Evolutionary conservation across 2,329 filamentous ascomycete species (phyloP).

Genomic region (Fusarium nisikadoi): DNA sequence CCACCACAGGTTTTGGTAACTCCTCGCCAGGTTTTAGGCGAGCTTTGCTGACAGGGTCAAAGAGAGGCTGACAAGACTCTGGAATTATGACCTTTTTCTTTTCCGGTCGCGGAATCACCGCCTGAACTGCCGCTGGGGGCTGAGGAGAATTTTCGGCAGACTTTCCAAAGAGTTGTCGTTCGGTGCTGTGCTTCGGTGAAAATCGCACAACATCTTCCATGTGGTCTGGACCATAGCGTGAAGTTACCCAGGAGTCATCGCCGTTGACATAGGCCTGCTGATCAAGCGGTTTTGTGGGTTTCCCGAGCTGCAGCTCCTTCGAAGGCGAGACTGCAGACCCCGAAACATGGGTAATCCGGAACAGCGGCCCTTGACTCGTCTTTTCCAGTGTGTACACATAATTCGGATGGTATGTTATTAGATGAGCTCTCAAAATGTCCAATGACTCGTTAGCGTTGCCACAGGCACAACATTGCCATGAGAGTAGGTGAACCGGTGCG

Average conservation of each 20-base stretch:
- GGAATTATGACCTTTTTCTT: slow-evolving; percentile 56
- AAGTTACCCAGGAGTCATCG: slow-evolving; percentile 58
- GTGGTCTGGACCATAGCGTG: slow-evolving; percentile 53
- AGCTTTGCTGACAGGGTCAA: slow-evolving; percentile 66
- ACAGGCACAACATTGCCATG: slow-evolving; percentile 63
- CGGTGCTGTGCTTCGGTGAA: slow-evolving; percentile 35
- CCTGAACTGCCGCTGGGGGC: slow-evolving; percentile 1
- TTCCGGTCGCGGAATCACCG: slow-evolving; percentile 19
- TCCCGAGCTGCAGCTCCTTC: slow-evolving; percentile 56
- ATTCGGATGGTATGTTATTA: slow-evolving; percentile 57
- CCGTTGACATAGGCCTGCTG: slow-evolving; percentile 57
- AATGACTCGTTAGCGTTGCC: slow-evolving; percentile 59
- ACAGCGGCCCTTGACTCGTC: slow-evolving; percentile 52
- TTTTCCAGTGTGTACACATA: slow-evolving; percentile 56
- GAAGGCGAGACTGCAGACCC: slow-evolving; percentile 46
- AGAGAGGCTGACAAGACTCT: slow-evolving; percentile 63
- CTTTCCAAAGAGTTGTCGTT: slow-evolving; percentile 42
- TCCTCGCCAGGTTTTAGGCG: slow-evolving; percentile 60
- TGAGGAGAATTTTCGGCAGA: slow-evolving; percentile 27
- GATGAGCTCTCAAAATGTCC: slow-evolving; percentile 59
- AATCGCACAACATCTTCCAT: slow-evolving; percentile 43
- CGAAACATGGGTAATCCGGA: slow-evolving; percentile 51
- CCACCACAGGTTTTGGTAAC: slow-evolving; percentile 56
- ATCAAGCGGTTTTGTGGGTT: slow-evolving; percentile 56
- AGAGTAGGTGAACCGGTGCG: slow-evolving; percentile 58